Percentiles rank a stretch among this genome's conserved stretches.
phyloP scores from a whole-genome alignment of 345 rosid species.

The Arabis hirsuta region DNA sequence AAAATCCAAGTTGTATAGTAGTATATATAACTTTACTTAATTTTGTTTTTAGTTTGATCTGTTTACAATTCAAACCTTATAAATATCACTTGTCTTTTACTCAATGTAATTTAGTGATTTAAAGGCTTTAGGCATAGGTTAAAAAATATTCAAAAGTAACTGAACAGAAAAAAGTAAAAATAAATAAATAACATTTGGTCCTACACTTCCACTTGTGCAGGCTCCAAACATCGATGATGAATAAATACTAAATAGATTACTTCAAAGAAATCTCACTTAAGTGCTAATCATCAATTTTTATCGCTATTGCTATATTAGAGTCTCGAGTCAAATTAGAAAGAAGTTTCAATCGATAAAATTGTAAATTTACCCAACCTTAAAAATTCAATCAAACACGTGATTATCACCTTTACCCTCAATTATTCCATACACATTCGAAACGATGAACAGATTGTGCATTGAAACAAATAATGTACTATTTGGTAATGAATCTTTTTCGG shows the following conservation, averaged over 20 bases:
- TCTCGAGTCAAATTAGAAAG: neutral
- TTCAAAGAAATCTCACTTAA: slow-evolving; percentile 10
- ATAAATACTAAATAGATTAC: slow-evolving; percentile 10
- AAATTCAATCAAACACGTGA: too few relatives aligned
- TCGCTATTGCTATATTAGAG: slow-evolving; percentile 1
- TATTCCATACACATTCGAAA: too few relatives aligned
- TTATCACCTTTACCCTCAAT: too few relatives aligned
- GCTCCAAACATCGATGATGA: slow-evolving; percentile 17
- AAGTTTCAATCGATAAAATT: too few relatives aligned
- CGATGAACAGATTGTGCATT: too few relatives aligned
- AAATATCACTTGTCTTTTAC: slow-evolving; percentile 16
- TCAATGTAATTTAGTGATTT: slow-evolving; percentile 3
- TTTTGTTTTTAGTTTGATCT: neutral
- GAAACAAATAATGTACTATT: too few relatives aligned
- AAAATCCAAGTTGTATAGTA: too few relatives aligned
- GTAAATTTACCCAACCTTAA: too few relatives aligned
- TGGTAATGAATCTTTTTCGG: too few relatives aligned
- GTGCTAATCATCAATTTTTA: slow-evolving; percentile 14
- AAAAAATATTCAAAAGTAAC: neutral
- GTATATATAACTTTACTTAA: neutral
- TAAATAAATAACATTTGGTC: slow-evolving; percentile 1
- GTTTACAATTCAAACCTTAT: neutral
- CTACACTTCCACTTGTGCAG: slow-evolving; percentile 15
- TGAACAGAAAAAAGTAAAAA: neutral
- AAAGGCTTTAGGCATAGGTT: neutral